These are phyloP conservation scores for Diaporthe citri DNA, from an alignment of 2,329 filamentous ascomycete genomes.

Conservation along the genomic window DNA sequence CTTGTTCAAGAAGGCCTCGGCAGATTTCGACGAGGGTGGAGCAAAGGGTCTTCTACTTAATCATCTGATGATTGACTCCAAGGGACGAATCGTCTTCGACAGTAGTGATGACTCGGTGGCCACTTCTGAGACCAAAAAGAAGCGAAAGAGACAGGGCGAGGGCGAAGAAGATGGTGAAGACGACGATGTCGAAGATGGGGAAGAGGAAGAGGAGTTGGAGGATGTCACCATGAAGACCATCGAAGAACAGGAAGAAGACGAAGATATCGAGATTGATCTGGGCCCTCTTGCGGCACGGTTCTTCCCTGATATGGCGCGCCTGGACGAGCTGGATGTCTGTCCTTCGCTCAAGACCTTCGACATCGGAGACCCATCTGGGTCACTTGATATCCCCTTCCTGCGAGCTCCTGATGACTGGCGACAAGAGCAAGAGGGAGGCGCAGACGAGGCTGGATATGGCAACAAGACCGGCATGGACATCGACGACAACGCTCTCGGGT, in stretches of 20 bases:
- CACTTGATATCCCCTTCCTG: conserved; percentile 91
- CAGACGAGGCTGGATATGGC: conserved; percentile 62
- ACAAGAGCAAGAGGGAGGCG: conserved; percentile 75
- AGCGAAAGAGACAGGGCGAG: conserved; percentile 48
- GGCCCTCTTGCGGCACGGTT: conserved; percentile 80
- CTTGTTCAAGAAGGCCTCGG: conserved; percentile 98
- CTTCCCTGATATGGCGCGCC: conserved; percentile 81
- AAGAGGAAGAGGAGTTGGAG: conserved; percentile 52
- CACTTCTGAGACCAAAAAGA: conserved; percentile 57
- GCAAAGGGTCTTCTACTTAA: conserved; percentile 96
- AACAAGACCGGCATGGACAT: conserved; percentile 86
- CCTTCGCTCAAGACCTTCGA: conserved; percentile 95
- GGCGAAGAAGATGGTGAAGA: conserved; percentile 53
- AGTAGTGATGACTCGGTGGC: conserved; percentile 89
- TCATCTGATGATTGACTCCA: conserved; percentile 93
- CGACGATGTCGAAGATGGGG: conserved; percentile 55
- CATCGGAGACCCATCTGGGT: conserved; percentile 85
- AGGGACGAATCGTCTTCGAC: conserved; percentile 96
- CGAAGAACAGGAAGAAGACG: conserved; percentile 61
- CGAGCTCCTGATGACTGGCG: conserved; percentile 90
- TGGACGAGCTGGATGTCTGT: conserved; percentile 93
- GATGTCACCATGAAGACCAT: conserved; percentile 55
- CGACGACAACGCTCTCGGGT: conserved; percentile 86
- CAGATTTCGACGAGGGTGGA: conserved; percentile 97
- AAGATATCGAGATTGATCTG: conserved; percentile 84